Conservation (phyloP, 495 filamentous ascomycete species). For the Penicillium subrubescens region DNA sequence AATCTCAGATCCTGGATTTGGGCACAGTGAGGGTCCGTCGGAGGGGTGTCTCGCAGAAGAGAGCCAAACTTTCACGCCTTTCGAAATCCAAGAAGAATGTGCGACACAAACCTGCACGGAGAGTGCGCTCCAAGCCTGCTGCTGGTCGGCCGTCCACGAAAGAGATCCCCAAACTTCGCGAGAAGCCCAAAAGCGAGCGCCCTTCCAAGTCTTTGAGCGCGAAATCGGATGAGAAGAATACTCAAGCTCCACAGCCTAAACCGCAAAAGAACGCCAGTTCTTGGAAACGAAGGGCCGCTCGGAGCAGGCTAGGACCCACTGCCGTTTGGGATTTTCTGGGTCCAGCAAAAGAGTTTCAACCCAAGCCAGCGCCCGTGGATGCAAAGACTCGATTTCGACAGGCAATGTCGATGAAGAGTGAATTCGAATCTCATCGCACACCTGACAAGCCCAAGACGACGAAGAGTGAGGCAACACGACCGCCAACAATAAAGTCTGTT, state of each 20-base stretch:
- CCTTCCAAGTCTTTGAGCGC: neutral
- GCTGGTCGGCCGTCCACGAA: neutral
- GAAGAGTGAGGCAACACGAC: neutral
- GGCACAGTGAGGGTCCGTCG: neutral
- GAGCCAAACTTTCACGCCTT: neutral
- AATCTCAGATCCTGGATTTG: conserved; percentile 3
- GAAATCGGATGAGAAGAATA: neutral
- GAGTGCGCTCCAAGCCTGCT: neutral
- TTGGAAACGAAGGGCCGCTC: neutral
- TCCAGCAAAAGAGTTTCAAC: neutral
- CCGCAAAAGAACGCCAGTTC: neutral
- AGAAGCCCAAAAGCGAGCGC: neutral
- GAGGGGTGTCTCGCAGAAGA: neutral
- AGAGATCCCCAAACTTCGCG: neutral
- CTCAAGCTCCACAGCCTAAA: neutral
- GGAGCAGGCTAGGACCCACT: neutral
- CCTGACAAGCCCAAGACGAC: neutral
- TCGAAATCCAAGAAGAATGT: neutral
- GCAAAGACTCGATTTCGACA: neutral
- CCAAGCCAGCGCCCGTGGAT: neutral
- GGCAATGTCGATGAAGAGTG: neutral
- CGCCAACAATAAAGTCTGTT: neutral
- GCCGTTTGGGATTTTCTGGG: neutral
- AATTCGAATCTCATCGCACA: neutral
- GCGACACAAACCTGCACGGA: neutral